Conservation (phyloP, 345 rosid species). For the Kernera saxatilis region DNA sequence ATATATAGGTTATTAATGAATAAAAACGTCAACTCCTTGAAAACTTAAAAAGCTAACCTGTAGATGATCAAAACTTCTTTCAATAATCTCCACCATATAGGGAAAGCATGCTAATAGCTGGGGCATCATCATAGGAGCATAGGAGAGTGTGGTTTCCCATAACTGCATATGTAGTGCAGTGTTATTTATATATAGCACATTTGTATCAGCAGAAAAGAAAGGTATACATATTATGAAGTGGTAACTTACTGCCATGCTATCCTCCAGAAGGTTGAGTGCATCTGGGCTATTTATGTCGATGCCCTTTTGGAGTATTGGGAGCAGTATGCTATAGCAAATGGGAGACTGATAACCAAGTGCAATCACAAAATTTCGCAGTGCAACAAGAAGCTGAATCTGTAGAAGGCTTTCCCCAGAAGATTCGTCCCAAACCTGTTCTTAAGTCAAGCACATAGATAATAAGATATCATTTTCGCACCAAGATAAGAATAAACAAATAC, state of each 20-base stretch:
- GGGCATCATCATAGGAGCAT: slow-evolving; percentile 90
- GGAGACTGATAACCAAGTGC: slow-evolving; percentile 91
- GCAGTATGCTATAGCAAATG: slow-evolving; percentile 60
- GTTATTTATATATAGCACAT: slow-evolving; percentile 17
- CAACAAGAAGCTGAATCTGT: slow-evolving; percentile 96
- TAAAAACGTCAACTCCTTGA: background rate
- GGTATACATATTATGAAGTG: background rate
- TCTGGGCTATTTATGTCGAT: slow-evolving; percentile 84
- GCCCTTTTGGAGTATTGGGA: slow-evolving; percentile 87
- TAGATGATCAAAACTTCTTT: slow-evolving; percentile 89
- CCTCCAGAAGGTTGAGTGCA: slow-evolving; percentile 90
- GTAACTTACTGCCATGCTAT: slow-evolving; percentile 76
- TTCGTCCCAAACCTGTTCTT: slow-evolving; percentile 89
- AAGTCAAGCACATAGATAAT: slow-evolving; percentile 6
- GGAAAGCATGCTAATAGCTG: slow-evolving; percentile 76
- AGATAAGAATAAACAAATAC: background rate
- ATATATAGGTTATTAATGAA: background rate
- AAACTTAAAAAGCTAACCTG: slow-evolving; percentile 47
- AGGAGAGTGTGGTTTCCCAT: slow-evolving; percentile 89
- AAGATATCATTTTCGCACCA: slow-evolving; percentile 6
- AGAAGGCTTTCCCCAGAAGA: slow-evolving; percentile 95
- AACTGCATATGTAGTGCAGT: slow-evolving; percentile 51
- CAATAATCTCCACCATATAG: slow-evolving; percentile 69
- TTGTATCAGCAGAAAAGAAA: slow-evolving; percentile 13
- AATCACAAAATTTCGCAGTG: slow-evolving; percentile 79